Conservation (phyloP, 768 basidiomycete species). For the Panaeolus papilionaceus region DNA sequence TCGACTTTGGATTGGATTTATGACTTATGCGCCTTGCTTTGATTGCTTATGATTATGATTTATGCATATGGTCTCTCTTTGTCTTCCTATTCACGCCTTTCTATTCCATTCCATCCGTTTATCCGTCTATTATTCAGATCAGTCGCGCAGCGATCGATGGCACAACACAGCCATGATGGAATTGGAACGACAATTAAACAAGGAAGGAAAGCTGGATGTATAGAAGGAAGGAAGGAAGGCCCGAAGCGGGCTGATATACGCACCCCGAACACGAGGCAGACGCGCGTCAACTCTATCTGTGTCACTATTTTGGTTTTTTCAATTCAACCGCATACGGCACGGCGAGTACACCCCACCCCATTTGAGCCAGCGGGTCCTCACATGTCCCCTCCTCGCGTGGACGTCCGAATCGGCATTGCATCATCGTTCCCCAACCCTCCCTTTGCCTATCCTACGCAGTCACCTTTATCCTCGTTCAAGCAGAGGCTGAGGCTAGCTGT, state of each 20-base stretch:
- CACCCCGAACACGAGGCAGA: slow-evolving; percentile 8
- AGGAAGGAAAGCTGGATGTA: neutral
- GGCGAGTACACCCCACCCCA: too few relatives aligned
- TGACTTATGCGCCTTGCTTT: neutral
- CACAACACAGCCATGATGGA: too few relatives aligned
- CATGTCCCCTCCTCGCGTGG: too few relatives aligned
- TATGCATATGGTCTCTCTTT: neutral
- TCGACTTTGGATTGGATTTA: neutral
- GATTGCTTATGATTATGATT: neutral
- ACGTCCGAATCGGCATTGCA: too few relatives aligned
- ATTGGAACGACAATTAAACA: too few relatives aligned
- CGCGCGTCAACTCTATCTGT: neutral
- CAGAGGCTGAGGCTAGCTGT: too few relatives aligned
- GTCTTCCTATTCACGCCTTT: neutral
- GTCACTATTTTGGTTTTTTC: too few relatives aligned
- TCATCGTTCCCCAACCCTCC: too few relatives aligned
- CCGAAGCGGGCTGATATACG: neutral
- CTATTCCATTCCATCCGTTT: neutral
- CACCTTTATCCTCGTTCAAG: too few relatives aligned
- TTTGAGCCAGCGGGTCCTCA: too few relatives aligned
- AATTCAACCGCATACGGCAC: too few relatives aligned
- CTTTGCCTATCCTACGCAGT: too few relatives aligned
- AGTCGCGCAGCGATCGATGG: neutral
- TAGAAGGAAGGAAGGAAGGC: neutral
- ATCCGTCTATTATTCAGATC: neutral